Percentiles rank a stretch among this genome's conserved stretches.
Conservation (phyloP, 805 yeast species). For the Saccharomycopsis javanensis region DNA sequence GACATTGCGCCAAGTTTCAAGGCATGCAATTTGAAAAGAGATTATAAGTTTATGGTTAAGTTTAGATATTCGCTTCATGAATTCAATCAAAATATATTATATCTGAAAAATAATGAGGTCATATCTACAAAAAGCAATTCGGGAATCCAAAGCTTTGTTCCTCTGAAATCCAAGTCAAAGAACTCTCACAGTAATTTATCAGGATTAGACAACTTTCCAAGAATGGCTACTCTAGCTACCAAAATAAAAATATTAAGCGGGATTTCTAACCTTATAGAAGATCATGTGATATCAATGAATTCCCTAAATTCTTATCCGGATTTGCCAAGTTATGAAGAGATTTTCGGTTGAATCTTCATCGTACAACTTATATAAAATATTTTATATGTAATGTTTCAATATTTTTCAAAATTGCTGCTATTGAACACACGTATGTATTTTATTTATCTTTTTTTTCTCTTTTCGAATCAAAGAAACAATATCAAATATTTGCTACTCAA, state of each 20-base stretch:
- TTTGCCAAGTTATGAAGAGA: background rate
- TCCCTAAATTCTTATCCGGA: background rate
- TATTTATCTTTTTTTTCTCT: no score
- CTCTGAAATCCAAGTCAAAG: background rate
- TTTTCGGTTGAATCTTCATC: background rate
- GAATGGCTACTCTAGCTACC: background rate
- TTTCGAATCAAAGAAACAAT: no score
- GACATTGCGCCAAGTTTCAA: constrained; percentile 10
- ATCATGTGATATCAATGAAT: background rate
- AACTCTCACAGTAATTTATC: background rate
- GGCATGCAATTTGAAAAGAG: constrained; percentile 13
- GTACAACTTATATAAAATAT: no score
- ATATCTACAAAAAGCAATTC: background rate
- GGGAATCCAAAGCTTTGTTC: background rate
- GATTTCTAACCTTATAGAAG: constrained; percentile 10
- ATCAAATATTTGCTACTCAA: no score
- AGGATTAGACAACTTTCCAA: background rate
- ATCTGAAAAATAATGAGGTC: background rate
- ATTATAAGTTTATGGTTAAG: constrained; percentile 6
- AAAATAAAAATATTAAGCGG: constrained; percentile 12
- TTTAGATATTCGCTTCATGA: background rate
- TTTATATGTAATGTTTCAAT: no score
- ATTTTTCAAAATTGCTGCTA: no score
- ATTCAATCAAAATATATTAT: background rate
- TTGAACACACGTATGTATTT: no score